Conservation (phyloP, 257 asterid genomes). For the Plantago elongata region DNA sequence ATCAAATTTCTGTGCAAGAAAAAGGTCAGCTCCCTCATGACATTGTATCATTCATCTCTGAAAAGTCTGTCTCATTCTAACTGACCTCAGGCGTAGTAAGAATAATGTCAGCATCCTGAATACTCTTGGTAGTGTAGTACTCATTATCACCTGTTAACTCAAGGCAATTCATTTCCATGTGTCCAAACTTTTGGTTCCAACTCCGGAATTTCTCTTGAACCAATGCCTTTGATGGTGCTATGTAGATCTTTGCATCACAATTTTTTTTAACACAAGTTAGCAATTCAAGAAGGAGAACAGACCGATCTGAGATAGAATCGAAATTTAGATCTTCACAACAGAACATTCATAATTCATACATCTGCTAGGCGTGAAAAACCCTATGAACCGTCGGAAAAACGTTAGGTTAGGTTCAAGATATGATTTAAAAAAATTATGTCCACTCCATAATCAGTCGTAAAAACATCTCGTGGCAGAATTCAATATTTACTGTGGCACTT, state of each 20-base stretch:
- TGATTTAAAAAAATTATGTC: conserved; percentile 8
- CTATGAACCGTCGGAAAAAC: background rate
- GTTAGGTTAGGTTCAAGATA: conserved; percentile 9
- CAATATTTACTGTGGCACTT: background rate
- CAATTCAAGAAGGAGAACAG: conserved; percentile 8
- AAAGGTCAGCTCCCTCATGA: conserved; percentile 19
- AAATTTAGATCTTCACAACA: conserved; percentile 3
- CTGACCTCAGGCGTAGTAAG: conserved; percentile 97
- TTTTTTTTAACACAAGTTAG: conserved; percentile 14
- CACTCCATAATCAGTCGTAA: conserved; percentile 6
- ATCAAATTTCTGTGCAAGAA: conserved; percentile 72
- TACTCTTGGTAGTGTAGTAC: conserved; percentile 48
- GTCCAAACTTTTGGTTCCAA: conserved; percentile 81
- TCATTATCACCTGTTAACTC: conserved; percentile 97
- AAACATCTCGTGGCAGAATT: conserved; percentile 9
- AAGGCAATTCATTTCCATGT: conserved; percentile 73
- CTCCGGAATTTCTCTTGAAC: conserved; percentile 90
- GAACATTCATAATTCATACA: conserved; percentile 5
- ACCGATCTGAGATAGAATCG: conserved; percentile 12
- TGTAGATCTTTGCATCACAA: conserved; percentile 54
- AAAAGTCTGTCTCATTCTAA: conserved; percentile 10
- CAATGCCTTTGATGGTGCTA: conserved; percentile 98
- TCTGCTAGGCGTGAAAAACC: conserved; percentile 13
- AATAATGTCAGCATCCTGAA: conserved; percentile 91
- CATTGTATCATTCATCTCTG: conserved; percentile 21